These are phyloP conservation scores for Pestalotiopsis sp. DNA, from an alignment of 2,329 filamentous ascomycete species.

Conservation along the genomic window DNA sequence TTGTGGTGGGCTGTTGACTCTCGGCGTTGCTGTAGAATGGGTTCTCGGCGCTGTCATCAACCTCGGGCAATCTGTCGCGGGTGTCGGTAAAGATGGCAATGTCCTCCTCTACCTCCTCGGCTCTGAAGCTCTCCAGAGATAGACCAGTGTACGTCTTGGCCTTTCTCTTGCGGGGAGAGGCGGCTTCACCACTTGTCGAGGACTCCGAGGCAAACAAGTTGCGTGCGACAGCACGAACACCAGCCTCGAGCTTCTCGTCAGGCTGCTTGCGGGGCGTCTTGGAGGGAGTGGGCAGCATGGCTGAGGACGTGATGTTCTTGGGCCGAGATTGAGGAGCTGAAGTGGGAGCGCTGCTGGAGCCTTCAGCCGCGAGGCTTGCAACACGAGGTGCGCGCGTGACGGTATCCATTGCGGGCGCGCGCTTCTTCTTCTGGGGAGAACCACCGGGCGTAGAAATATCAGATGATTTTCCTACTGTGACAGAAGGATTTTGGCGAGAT, in stretches of 20 bases:
- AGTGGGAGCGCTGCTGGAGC: constrained; percentile 42
- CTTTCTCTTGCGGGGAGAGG: constrained; percentile 61
- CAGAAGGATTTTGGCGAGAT: constrained; percentile 27
- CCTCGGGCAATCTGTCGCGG: constrained; percentile 73
- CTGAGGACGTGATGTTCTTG: constrained; percentile 33
- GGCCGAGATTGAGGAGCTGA: constrained; percentile 39
- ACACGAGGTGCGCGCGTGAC: constrained; percentile 50
- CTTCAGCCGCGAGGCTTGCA: constrained; percentile 34
- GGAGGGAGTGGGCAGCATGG: constrained; percentile 75
- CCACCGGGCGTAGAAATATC: constrained; percentile 43
- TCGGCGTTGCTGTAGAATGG: constrained; percentile 65
- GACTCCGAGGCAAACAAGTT: constrained; percentile 62
- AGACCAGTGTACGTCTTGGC: constrained; percentile 59
- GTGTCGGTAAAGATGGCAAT: constrained; percentile 80
- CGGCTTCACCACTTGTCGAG: constrained; percentile 53
- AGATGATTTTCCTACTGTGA: constrained; percentile 24
- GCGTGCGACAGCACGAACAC: constrained; percentile 58
- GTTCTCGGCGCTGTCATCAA: constrained; percentile 69
- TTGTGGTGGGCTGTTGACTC: constrained; percentile 39
- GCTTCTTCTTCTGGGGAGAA: constrained; percentile 58
- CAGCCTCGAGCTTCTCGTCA: constrained; percentile 50
- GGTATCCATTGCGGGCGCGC: constrained; percentile 47
- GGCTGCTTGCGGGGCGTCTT: constrained; percentile 75
- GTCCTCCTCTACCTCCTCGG: constrained; percentile 56
- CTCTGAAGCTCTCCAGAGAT: constrained; percentile 60